A percentile compares a stretch with the other conserved stretches of the same genome.
These are phyloP conservation scores for Fusarium coicis DNA, from an alignment of 2,329 filamentous ascomycete genomes.

Conservation along the genomic window DNA sequence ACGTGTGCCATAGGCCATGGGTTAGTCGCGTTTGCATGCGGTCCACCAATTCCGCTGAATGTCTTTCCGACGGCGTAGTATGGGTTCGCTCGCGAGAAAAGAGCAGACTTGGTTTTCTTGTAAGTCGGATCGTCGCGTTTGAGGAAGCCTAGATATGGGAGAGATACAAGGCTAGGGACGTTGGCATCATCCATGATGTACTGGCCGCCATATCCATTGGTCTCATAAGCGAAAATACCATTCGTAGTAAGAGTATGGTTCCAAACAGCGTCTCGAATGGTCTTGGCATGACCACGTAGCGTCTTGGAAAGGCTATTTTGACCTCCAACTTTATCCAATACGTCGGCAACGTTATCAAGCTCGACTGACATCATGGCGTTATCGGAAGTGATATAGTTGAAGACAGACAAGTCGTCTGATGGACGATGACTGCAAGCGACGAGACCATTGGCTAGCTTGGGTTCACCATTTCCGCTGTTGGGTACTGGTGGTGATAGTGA, in stretches of 20 bases:
- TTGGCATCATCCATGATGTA: constrained; percentile 34
- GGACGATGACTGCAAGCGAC: constrained; percentile 21
- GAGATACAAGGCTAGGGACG: constrained; percentile 10
- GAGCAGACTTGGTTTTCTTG: constrained; percentile 5
- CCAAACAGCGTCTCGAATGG: constrained; percentile 7
- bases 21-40: constrained; percentile 11
- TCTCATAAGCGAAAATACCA: constrained; percentile 20
- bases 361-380: constrained; percentile 30
- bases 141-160: constrained; percentile 19
- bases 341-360: constrained; percentile 6
- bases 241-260: constrained; percentile 12
- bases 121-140: constrained; percentile 2
- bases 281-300: neutral
- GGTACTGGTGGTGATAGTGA: constrained; percentile 17
- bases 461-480: constrained; percentile 19
- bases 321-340: neutral
- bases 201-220: constrained; percentile 21
- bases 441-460: constrained; percentile 16
- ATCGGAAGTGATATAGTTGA: constrained; percentile 27
- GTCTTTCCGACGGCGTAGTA: constrained; percentile 14
- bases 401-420: constrained; percentile 8
- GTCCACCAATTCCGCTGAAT: constrained; percentile 17
- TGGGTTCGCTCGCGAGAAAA: constrained; percentile 16
- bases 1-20: constrained; percentile 24
- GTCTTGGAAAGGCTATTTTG: neutral